A percentile compares a stretch with the other conserved stretches of the same genome.
phyloP scores from a whole-genome alignment of 106 monocot species.

The Dendrobium huoshanense region DNA sequence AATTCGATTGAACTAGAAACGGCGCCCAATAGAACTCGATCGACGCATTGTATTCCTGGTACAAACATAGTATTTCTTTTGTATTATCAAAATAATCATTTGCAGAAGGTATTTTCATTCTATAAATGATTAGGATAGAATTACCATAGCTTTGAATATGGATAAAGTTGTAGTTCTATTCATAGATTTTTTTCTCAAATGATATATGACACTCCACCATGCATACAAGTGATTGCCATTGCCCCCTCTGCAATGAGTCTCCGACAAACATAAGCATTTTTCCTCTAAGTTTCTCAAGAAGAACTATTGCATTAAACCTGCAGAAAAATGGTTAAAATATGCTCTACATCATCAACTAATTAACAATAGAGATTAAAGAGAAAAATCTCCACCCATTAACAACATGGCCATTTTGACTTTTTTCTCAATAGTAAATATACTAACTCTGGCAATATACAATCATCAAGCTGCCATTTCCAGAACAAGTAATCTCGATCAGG shows the following conservation, averaged over 20 bases:
- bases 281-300: constrained; percentile 7
- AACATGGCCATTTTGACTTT: no score
- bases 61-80: background rate
- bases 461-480: constrained; percentile 9
- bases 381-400: no score
- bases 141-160: background rate
- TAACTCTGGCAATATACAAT: background rate
- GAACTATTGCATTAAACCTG: background rate
- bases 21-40: constrained; percentile 75
- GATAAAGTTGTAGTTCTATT: background rate
- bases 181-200: constrained; percentile 1
- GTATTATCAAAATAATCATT: background rate
- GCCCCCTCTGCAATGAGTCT: constrained; percentile 1
- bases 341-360: background rate
- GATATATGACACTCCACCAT: constrained; percentile 4
- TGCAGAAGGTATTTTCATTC: background rate
- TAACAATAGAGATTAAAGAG: no score
- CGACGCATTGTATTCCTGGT: constrained; percentile 57
- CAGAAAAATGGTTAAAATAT: background rate
- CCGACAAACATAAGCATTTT: constrained; percentile 9
- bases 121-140: no score
- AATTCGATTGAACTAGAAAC: constrained; percentile 54
- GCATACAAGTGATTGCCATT: constrained; percentile 5
- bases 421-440: background rate
- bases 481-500: background rate